A percentile compares a stretch with the other conserved stretches of the same genome.
These are phyloP conservation scores for Albatrellus ellisii DNA, from an alignment of 768 basidiomycete genomes.

Conservation along the genomic window DNA sequence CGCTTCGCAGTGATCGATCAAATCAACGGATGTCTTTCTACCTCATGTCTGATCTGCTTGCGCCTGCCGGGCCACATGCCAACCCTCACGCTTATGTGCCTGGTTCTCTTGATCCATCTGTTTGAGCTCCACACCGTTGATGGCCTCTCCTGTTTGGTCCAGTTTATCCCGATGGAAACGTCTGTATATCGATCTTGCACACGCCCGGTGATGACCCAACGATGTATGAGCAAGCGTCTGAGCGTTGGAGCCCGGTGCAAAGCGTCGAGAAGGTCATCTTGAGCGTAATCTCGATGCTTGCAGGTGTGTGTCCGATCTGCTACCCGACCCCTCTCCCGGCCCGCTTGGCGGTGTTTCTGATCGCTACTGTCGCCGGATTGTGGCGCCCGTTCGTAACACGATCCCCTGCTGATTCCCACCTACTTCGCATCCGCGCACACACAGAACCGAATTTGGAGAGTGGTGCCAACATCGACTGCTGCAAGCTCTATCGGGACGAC, in stretches of 20 bases:
- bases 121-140: no score
- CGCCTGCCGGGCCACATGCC: background rate
- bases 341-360: no score
- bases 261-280: conserved; percentile 94
- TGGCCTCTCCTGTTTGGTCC: background rate
- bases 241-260: conserved; percentile 98
- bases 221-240: conserved; percentile 90
- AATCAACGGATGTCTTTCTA: no score
- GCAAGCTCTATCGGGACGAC: conserved; percentile 92
- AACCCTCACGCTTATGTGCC: no score
- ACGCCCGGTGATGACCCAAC: conserved; percentile 86
- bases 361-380: no score
- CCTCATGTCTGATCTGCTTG: no score
- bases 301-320: conserved; percentile 38
- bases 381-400: no score
- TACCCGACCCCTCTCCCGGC: background rate
- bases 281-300: conserved; percentile 95
- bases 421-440: background rate
- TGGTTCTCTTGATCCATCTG: no score
- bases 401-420: no score
- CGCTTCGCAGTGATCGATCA: no score
- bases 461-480: conserved; percentile 94
- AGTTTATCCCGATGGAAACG: conserved; percentile 95
- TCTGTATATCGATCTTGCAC: conserved; percentile 97
- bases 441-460: conserved; percentile 94